Base-by-base conservation (phyloP, 495 filamentous ascomycete genomes). In the Aeminium ludgeri region DNA sequence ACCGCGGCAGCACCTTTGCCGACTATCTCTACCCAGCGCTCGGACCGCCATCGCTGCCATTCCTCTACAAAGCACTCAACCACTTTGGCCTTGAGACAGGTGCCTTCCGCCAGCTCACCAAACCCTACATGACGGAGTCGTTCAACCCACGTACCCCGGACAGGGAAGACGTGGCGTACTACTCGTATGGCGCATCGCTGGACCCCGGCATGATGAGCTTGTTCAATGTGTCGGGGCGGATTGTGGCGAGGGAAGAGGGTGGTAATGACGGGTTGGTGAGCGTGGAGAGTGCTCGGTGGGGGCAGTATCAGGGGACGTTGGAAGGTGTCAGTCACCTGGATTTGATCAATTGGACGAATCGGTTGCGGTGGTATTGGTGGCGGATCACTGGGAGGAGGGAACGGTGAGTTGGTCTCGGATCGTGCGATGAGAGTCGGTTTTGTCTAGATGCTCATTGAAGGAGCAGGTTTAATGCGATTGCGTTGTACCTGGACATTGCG, bases 331-430 rank as follows among this genome's bases (percentile, higher is more conserved):
- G 76, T 57, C 89, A 97, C 60, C 61, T 95, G 4, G 86, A 94
- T 51, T 63, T 93, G 38, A 97, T 95, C 58, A 95, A 95, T 60
- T 97, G 87, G 89, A 86, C 74, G 37, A 95, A 93, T 52, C 65
- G 80, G 38, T 44, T 92, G 25, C 70, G 76, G 45, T 92, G 75
- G 73, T 66, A 75, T 29, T 53, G 79, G 13, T 74, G 72, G 48
- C 67, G 76, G 47, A 60, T 78, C 51, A 73, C 73, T 43, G 81
- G 84, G 4, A 73, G 73, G 36, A 72, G 71, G 54, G 65, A 67
- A 48, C 80, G 76, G 80, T 86, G 52, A 55, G 74, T 64, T 30
- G 33, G 6, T 8, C 23, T 25, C 8, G 20, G 41, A 10, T 36
- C 20, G 11, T 30, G 16, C 13, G 25, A 20, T 38, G 18, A 19